Evolutionary conservation across 2,329 filamentous ascomycete genomes (phyloP).

Genomic region (Penicillium sp.): DNA sequence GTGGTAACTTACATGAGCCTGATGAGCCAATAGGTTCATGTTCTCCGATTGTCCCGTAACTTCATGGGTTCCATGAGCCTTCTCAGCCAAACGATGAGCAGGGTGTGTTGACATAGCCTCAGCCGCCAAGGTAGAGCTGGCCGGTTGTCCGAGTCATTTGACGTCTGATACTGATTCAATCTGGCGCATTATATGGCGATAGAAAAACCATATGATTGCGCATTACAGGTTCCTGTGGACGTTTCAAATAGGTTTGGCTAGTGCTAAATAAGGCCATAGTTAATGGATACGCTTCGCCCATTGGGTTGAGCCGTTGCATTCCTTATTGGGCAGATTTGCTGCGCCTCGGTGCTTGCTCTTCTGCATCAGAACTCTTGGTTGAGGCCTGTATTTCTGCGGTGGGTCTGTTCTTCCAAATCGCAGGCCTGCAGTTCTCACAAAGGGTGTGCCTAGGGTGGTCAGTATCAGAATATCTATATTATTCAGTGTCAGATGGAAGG

Average conservation of each 20-base stretch:
- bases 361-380: background rate
- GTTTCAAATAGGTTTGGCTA: background rate
- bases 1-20: too few species aligned
- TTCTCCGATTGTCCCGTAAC: too few species aligned
- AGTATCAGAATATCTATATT: too few species aligned
- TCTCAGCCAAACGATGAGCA: too few species aligned
- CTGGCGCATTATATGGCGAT: slow-evolving; percentile 49
- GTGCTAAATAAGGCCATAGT: slow-evolving; percentile 22
- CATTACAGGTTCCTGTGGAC: slow-evolving; percentile 54
- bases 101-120: too few species aligned
- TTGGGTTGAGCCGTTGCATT: slow-evolving; percentile 40
- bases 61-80: too few species aligned
- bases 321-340: background rate
- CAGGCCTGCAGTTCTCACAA: too few species aligned
- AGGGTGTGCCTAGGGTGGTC: too few species aligned
- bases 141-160: slow-evolving; percentile 62
- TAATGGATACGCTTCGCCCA: slow-evolving; percentile 42
- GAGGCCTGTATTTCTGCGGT: too few species aligned
- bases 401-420: too few species aligned
- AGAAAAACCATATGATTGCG: slow-evolving; percentile 62
- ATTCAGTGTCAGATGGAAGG: too few species aligned
- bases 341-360: background rate
- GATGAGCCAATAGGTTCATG: too few species aligned
- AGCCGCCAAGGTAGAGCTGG: slow-evolving; percentile 48
- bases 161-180: slow-evolving; percentile 53